Evolutionary conservation across 192 early-diverging fungal genomes (phyloP).

Genomic region (Entomortierella lignicola): DNA sequence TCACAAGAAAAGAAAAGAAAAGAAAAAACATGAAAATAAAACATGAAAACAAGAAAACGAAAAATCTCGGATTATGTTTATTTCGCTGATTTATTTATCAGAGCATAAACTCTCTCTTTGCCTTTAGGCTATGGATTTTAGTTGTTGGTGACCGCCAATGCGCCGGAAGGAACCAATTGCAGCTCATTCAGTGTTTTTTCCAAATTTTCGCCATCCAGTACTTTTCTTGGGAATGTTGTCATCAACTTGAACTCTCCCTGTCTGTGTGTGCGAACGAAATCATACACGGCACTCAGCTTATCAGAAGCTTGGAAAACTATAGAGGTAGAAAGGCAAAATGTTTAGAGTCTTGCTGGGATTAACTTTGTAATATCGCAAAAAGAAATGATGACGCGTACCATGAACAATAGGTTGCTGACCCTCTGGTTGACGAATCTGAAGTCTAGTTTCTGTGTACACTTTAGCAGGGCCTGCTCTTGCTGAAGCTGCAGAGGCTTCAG

Average conservation of each 20-base stretch:
- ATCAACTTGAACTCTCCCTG: conserved; percentile 69
- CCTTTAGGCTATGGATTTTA: too few species aligned
- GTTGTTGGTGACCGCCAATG: conserved; percentile 59
- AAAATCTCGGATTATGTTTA: too few species aligned
- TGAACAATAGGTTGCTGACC: conserved; percentile 52
- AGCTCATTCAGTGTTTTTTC: conserved; percentile 78
- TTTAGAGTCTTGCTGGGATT: not conserved
- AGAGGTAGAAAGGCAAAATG: not conserved
- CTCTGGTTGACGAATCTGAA: conserved; percentile 77
- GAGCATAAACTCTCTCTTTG: too few species aligned
- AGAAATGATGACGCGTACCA: conserved; percentile 3
- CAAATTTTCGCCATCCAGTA: conserved; percentile 67
- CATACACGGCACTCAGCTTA: conserved; percentile 69
- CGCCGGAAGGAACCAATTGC: conserved; percentile 67
- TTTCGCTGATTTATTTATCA: too few species aligned
- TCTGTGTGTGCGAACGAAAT: conserved; percentile 62
- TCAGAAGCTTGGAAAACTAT: conserved; percentile 69
- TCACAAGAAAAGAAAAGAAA: not conserved
- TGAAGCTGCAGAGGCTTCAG: conserved; percentile 26
- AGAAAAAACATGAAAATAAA: not conserved
- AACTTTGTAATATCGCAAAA: not conserved
- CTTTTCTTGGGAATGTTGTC: conserved; percentile 79
- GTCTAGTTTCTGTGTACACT: conserved; percentile 78
- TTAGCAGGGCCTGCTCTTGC: conserved; percentile 55
- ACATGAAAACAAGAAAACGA: too few species aligned